phyloP scores from a whole-genome alignment of 2,329 filamentous ascomycete genomes.

The Decorospora gaudefroyi region DNA sequence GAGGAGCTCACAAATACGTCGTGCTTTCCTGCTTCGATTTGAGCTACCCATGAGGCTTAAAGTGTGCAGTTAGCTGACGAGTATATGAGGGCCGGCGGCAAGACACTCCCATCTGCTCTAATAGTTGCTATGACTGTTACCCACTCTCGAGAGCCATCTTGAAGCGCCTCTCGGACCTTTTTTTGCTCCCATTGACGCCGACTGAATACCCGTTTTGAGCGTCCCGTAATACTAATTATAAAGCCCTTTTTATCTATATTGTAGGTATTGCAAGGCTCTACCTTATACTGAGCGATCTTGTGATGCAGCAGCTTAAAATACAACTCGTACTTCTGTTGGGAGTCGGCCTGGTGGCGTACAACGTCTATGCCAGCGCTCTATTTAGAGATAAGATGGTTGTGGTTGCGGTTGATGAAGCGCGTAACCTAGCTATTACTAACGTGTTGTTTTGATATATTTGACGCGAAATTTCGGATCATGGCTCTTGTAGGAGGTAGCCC shows the following conservation, averaged over 20 bases:
- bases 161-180: background rate
- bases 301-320: slow-evolving; percentile 14
- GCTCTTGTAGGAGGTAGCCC: background rate
- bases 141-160: slow-evolving; percentile 16
- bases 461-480: slow-evolving; percentile 4
- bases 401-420: slow-evolving; percentile 9
- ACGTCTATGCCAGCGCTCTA: slow-evolving; percentile 6
- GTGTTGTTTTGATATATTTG: background rate
- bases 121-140: slow-evolving; percentile 15
- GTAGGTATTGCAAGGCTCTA: slow-evolving; percentile 12
- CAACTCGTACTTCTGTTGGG: slow-evolving; percentile 3
- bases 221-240: slow-evolving; percentile 5
- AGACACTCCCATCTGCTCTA: slow-evolving; percentile 14
- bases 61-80: background rate
- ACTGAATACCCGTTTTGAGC: slow-evolving; percentile 14
- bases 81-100: slow-evolving; percentile 19
- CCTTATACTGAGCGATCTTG: slow-evolving; percentile 14
- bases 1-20: background rate
- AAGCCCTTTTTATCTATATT: slow-evolving; percentile 20
- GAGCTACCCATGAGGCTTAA: slow-evolving; percentile 7
- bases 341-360: slow-evolving; percentile 11
- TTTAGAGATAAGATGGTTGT: slow-evolving; percentile 10
- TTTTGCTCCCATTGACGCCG: background rate
- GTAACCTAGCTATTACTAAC: slow-evolving; percentile 18
- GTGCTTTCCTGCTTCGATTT: background rate